Evolutionary conservation across 2,329 filamentous ascomycete species (phyloP), one percentile per base, ranked within the genome.

Genomic region (Calonectria hawksworthii): DNA sequence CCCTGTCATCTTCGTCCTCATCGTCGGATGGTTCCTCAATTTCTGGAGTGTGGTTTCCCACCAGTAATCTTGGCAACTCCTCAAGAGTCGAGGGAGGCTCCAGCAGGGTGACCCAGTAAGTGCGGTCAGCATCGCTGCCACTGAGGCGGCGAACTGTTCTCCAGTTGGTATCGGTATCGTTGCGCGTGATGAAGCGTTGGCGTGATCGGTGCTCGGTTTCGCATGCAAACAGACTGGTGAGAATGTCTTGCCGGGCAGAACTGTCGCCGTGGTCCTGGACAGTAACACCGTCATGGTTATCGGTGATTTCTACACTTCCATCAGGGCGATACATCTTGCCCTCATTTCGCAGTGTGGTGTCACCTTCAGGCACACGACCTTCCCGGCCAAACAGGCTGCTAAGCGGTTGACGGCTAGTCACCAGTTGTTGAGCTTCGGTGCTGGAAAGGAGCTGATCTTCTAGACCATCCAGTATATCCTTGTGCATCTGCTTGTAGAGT

Each of bases 401-500:
- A 59, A 96, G 89, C 0, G 95, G 94, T 79, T 95, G 94, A 52
- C 94, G 91, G 68, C 93, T 92, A 18, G 93, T 90, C 16, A 97
- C 91, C 9, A 98, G 90, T 79, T 96, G 94, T 73, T 94, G 92
- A 14, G 94, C 92, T 78, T 96, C 93, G 26, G 92, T 92, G 74
- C 94, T 94, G 47, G 94, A 91, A 83, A 95, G 92, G 69, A 94
- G 90, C 81, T 96, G 94, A 75, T 96, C 94, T 80, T 96, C 94
- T 76, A 96, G 89, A 2, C 92, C 93, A 72, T 94, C 93, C 8
- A 96, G 89, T 74, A 96, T 94, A 77, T 99, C 96, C 74, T 92
- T 92, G 74, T 97, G 96, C 85, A 98, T 93, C 82, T 98, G 94
- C 82, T 96, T 95, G 82, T 96, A 97, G 11, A 98, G 91, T 2